Evolutionary conservation across 2,329 filamentous ascomycete genomes (phyloP), one percentile per base, ranked within the genome.

Genomic region (Mycogone perniciosa): DNA sequence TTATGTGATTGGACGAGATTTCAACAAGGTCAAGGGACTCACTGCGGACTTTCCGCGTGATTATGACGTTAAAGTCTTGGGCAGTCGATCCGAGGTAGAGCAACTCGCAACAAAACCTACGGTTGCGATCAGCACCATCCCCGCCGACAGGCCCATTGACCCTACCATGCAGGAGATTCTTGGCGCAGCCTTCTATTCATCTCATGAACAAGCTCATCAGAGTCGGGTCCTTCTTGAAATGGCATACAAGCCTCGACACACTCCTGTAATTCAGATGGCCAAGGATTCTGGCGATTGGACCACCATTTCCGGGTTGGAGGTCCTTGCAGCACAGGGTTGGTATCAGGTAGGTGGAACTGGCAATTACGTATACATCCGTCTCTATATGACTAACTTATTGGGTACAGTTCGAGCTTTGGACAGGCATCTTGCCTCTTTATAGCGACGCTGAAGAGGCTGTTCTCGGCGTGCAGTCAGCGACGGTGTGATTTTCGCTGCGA

Each of bases 221-320:
- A 70, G 69, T 29, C 78, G 80, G 20, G 80, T 93, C 9, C 70
- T 97, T 54, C 71, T 97, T 4, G 93, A 99, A 68, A 96, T 99
- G 91, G 92, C 93, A 2, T 99, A 99, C 69, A 95, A 92, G 69
- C 93, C 93, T 20, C 75, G 80, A 0, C 79, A 88, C 47, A 99
- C 93, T 4, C 81, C 85, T 6, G 70, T 96, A 58, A 96, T 97
- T 84, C 79, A 87, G 64, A 73, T 96, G 64, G 92, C 91, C 2
- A 77, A 83, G 60, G 80, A 86, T 58, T 80, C 80, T 9, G 65
- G 65, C 8, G 85, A 85, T 3, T 99, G 93, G 93, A 78, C 73
- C 50, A 89, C 86, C 2, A 85, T 97, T 55, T 85, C 89, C 6
- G 93, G 93, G 0, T 70, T 96, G 37, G 93, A 99, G 68, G 90